Conservation (phyloP, 768 basidiomycete genomes). For the Piloderma croceum region DNA sequence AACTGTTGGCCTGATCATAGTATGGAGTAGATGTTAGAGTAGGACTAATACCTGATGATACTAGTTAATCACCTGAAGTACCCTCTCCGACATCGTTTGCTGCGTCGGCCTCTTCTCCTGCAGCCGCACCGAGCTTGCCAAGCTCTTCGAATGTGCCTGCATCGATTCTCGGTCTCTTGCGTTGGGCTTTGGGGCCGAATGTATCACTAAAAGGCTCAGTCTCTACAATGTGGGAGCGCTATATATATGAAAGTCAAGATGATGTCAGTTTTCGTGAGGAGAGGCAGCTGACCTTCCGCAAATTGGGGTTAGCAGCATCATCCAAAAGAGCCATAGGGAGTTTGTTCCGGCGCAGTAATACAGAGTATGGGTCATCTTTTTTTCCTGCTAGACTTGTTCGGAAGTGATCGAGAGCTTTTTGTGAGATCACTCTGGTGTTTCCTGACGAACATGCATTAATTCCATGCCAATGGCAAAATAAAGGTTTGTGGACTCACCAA, state of each 20-base stretch:
- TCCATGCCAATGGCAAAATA: constrained; percentile 2
- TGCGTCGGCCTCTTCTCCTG: constrained; percentile 48
- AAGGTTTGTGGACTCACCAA: constrained; percentile 59
- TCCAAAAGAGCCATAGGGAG: constrained; percentile 95
- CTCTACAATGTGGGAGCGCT: constrained; percentile 92
- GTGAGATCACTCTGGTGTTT: constrained; percentile 97
- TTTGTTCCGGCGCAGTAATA: constrained; percentile 89
- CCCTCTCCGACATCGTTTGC: constrained; percentile 34
- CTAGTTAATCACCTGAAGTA: constrained; percentile 53
- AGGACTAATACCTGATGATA: too few relatives aligned
- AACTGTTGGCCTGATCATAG: constrained; percentile 24
- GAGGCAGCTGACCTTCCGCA: constrained; percentile 55
- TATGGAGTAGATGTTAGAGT: too few relatives aligned
- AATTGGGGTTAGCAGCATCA: constrained; percentile 76
- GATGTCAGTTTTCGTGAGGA: not conserved
- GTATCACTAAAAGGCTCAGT: constrained; percentile 93
- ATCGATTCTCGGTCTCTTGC: constrained; percentile 82
- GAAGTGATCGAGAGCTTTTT: constrained; percentile 94
- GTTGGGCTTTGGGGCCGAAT: constrained; percentile 92
- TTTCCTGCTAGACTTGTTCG: constrained; percentile 77
- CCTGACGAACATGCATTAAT: constrained; percentile 40
- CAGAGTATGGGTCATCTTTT: constrained; percentile 94
- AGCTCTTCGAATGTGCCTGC: constrained; percentile 93
- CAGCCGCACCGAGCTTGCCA: constrained; percentile 53
- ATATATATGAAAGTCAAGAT: too few relatives aligned